A percentile compares a stretch with the other conserved stretches of the same genome.
Conservation (phyloP, 2,329 filamentous ascomycete species). For the Mariannaea sp. region DNA sequence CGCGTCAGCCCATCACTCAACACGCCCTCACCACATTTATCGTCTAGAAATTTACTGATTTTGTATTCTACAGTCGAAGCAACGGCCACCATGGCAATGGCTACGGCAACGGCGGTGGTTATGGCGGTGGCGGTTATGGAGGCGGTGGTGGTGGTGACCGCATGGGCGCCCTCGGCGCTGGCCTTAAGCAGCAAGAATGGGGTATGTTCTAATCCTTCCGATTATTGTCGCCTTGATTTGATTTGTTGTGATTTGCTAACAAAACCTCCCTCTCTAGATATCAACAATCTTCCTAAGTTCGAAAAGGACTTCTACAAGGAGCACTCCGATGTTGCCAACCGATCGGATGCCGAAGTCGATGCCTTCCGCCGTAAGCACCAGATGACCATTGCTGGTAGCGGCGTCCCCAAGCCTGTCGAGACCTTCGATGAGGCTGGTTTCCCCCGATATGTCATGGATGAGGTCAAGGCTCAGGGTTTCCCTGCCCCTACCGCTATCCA, state of each 20-base stretch:
- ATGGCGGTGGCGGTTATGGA: slow-evolving; percentile 45
- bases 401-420: slow-evolving; percentile 92
- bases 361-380: slow-evolving; percentile 84
- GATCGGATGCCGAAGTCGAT: slow-evolving; percentile 79
- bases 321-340: slow-evolving; percentile 74
- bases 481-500: slow-evolving; percentile 93
- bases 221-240: slow-evolving; percentile 33
- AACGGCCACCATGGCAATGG: slow-evolving; percentile 49
- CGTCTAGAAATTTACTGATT: slow-evolving; percentile 43
- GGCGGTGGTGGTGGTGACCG: slow-evolving; percentile 78
- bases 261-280: slow-evolving; percentile 58
- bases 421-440: slow-evolving; percentile 98
- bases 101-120: slow-evolving; percentile 46
- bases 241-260: slow-evolving; percentile 39
- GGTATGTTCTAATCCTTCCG: slow-evolving; percentile 61
- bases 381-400: slow-evolving; percentile 78
- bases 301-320: slow-evolving; percentile 99
- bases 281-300: slow-evolving; percentile 85
- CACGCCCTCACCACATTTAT: slow-evolving; percentile 11
- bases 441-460: slow-evolving; percentile 94
- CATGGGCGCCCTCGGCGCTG: slow-evolving; percentile 89
- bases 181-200: slow-evolving; percentile 87
- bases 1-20: slow-evolving; percentile 17
- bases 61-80: slow-evolving; percentile 48
- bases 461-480: slow-evolving; percentile 98